Evolutionary conservation across 192 early-diverging fungal genomes (phyloP).

Genomic region (Coemansia asiatica): DNA sequence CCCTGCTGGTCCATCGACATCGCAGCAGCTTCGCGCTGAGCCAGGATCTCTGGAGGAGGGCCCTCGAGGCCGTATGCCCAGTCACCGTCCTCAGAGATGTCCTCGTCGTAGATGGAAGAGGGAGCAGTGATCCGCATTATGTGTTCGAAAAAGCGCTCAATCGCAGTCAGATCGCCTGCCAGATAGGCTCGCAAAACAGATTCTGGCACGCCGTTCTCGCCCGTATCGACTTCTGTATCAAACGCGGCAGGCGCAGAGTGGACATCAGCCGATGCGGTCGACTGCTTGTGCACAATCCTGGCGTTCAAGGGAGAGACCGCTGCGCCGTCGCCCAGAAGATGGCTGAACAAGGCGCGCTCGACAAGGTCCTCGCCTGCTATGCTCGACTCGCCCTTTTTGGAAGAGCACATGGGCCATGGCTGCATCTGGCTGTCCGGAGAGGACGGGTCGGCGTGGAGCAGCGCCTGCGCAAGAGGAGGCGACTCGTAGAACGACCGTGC

Average conservation of each 20-base stretch:
- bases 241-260: constrained; percentile 23
- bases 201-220: constrained; percentile 45
- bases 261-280: constrained; percentile 7
- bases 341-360: constrained; percentile 38
- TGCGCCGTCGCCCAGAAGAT: constrained; percentile 48
- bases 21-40: constrained; percentile 17
- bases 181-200: constrained; percentile 48
- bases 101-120: constrained; percentile 40
- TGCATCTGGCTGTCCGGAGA: constrained; percentile 2
- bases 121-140: constrained; percentile 48
- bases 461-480: constrained; percentile 36
- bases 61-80: constrained; percentile 51
- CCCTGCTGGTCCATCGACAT: neutral
- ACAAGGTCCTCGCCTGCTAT: constrained; percentile 26
- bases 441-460: constrained; percentile 17
- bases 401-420: constrained; percentile 9
- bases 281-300: constrained; percentile 21
- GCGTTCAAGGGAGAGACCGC: constrained; percentile 32
- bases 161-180: constrained; percentile 42
- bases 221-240: constrained; percentile 32
- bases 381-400: constrained; percentile 13
- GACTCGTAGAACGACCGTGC: constrained; percentile 36
- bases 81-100: constrained; percentile 44
- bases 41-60: constrained; percentile 35
- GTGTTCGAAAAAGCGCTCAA: constrained; percentile 53